Conservation (phyloP, 1,139 yeast genomes). For the Geotrichum cucujoidarum region DNA sequence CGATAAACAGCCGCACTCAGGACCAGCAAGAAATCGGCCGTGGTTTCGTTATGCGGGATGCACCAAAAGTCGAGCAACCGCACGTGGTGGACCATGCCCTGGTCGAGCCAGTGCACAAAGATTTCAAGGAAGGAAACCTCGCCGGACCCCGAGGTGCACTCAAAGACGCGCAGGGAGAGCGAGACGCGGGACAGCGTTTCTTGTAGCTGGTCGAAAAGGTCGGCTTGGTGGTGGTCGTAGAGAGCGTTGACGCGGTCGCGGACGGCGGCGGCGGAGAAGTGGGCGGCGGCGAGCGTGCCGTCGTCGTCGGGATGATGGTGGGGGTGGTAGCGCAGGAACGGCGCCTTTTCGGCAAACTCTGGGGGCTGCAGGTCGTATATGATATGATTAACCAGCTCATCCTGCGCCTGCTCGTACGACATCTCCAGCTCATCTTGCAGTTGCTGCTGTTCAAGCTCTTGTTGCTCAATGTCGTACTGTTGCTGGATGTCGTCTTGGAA, state of each 20-base stretch:
- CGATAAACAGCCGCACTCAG: background rate
- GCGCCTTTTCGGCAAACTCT: conserved; percentile 1
- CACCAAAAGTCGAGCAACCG: conserved; percentile 10
- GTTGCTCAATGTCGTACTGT: too few relatives aligned
- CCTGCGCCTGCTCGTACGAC: background rate
- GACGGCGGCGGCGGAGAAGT: background rate
- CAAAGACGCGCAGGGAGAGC: conserved; percentile 6
- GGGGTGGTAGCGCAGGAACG: background rate
- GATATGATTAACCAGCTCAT: conserved; percentile 1
- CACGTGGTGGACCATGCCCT: conserved; percentile 3
- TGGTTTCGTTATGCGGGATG: background rate
- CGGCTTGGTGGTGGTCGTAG: background rate
- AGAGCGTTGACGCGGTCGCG: background rate
- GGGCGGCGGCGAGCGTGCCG: background rate
- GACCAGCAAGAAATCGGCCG: background rate
- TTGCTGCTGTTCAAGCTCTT: too few relatives aligned
- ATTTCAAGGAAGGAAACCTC: conserved; percentile 1
- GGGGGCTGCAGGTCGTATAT: conserved; percentile 11
- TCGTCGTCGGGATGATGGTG: background rate
- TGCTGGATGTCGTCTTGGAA: background rate
- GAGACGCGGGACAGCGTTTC: conserved; percentile 1
- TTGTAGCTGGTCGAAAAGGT: background rate
- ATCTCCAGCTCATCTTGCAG: too few relatives aligned
- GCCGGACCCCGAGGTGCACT: background rate
- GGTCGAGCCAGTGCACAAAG: conserved; percentile 9